Base-by-base conservation (phyloP, 306 rosid species). In the Elaeagnus macrophylla region DNA sequence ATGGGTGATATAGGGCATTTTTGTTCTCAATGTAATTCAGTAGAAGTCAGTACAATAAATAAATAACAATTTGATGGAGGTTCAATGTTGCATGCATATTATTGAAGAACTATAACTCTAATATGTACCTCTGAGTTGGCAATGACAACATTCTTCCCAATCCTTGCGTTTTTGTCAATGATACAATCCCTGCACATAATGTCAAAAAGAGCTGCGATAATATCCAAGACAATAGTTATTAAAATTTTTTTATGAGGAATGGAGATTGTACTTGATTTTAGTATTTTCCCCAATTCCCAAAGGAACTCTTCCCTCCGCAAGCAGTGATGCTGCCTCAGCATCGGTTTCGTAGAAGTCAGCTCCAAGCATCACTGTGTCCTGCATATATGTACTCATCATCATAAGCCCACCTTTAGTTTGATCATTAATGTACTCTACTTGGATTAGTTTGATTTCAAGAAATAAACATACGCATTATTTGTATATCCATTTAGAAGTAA, bases 351-450 rank as follows among this genome's bases (percentile, higher is more conserved):
- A 90, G 77, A 58, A 86, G 64, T 90, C 97, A 66, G 97, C 97
- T 6, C 97, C 91, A 54, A 90, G 95, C 94, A 86, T 82, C 76
- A 90, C 89, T 15, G 95, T 86, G 49, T 90, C 95, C 95, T 90
- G 84, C 79, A 70, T 55, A 19, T 0, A 54, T 52, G 54, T 41
- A 13, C 15, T 47, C 9, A 5, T 25, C 32, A 25, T 25, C 25
- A 43, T 25, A 9, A 56, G 40, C 13, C 17, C 42, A 47, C 46
- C 13, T 54, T 7, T 39, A 10, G 13, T 7, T 64, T 45, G 3
- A 25, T 25, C 32, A 25, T 25, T 18, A 35, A 3, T 37, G 12
- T 52, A 12, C 7, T 25, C 32, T 25, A 5, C 32, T 25, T 25
- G 32, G 32, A 2, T 25, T 2, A 25, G 32, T 25, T 41, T 41